phyloP scores from a whole-genome alignment of 331 rosid species.

The Acacia concinna region DNA sequence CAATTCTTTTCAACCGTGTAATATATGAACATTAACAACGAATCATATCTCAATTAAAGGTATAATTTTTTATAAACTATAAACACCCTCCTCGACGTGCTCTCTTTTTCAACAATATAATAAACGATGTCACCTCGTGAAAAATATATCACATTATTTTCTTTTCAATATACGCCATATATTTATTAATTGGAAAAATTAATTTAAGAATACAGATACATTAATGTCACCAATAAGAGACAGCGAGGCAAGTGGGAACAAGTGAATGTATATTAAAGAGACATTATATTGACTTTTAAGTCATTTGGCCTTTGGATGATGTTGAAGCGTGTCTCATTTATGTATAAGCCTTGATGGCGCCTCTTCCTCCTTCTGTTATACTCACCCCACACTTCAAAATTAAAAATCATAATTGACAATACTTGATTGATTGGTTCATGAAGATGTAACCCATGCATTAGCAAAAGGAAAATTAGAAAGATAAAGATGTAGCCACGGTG shows the following conservation, averaged over 20 bases:
- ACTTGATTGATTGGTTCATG: neutral
- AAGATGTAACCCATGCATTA: too few species aligned
- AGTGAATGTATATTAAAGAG: neutral
- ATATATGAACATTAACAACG: too few species aligned
- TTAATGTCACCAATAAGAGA: neutral
- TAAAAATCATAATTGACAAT: neutral
- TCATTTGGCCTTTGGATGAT: neutral
- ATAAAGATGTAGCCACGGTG: neutral
- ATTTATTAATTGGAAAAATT: neutral
- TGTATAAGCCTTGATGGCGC: conserved; percentile 1
- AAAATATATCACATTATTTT: neutral
- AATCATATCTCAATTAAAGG: neutral
- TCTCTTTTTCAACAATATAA: neutral
- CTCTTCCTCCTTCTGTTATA: neutral
- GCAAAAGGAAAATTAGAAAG: neutral
- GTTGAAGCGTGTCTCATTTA: neutral
- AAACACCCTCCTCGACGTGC: neutral
- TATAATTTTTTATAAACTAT: neutral
- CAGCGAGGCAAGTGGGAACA: neutral
- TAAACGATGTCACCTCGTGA: neutral
- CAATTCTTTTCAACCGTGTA: neutral
- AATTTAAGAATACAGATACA: neutral
- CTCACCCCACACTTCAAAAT: neutral
- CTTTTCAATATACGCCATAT: neutral
- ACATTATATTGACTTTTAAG: neutral